phyloP scores from a whole-genome alignment of 129 eudicot genomes.

The Silybum marianum region DNA sequence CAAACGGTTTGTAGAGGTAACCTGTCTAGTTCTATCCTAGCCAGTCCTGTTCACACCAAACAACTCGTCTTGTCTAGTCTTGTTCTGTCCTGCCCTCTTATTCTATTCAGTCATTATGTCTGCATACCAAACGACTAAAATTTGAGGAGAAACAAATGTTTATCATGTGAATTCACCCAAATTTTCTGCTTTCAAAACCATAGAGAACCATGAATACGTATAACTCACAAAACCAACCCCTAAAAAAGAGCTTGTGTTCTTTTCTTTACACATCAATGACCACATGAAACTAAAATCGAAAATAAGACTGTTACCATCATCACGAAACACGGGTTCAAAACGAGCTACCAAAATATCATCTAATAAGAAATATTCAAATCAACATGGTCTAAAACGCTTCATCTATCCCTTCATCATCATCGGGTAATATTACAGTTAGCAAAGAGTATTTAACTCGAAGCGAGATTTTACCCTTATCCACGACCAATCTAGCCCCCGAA shows the following conservation, averaged over 20 bases:
- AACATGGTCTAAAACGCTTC: not conserved
- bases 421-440: conserved; percentile 70
- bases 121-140: too few species aligned
- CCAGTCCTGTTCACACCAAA: too few species aligned
- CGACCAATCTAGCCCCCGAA: conserved; percentile 89
- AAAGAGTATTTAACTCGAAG: conserved; percentile 82
- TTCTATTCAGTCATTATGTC: too few species aligned
- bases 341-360: not conserved
- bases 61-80: too few species aligned
- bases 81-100: too few species aligned
- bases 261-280: not conserved
- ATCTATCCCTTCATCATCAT: conserved; percentile 67
- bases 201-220: not conserved
- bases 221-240: not conserved
- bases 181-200: not conserved
- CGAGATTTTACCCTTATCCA: conserved; percentile 91
- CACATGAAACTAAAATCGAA: not conserved
- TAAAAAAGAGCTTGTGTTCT: not conserved
- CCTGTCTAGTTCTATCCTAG: too few species aligned
- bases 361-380: not conserved
- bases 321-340: not conserved
- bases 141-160: too few species aligned
- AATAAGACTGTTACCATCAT: not conserved
- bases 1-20: too few species aligned
- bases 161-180: not conserved